These are phyloP conservation scores for Puccinia triticina DNA, from an alignment of 1,284 basidiomycete species.

Conservation along the genomic window DNA sequence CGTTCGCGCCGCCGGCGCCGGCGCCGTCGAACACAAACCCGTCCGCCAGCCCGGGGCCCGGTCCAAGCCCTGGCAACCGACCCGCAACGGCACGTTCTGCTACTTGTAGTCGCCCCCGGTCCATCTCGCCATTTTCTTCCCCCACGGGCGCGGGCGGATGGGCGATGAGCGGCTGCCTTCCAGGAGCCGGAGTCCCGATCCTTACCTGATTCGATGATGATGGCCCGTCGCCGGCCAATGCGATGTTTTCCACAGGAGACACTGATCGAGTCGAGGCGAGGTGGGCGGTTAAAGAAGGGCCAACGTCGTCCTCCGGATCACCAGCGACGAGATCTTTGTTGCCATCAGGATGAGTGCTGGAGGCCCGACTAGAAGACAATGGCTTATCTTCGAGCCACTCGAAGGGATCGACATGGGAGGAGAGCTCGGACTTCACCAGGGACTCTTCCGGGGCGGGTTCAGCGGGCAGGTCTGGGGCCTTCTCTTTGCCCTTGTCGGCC, in stretches of 20 bases:
- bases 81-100: conserved; percentile 10
- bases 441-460: background rate
- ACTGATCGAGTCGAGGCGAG: background rate
- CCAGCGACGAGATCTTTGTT: background rate
- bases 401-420: conserved; percentile 16
- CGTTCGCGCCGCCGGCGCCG: conserved; percentile 17
- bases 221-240: background rate
- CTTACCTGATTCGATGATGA: background rate
- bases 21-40: conserved; percentile 11
- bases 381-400: conserved; percentile 20
- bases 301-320: background rate
- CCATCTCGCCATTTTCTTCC: background rate
- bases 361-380: background rate
- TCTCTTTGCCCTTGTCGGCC: conserved; percentile 22
- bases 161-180: background rate
- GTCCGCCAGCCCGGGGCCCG: background rate
- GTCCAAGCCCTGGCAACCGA: conserved; percentile 3
- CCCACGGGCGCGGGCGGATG: background rate
- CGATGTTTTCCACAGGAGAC: background rate
- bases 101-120: background rate
- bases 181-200: background rate
- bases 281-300: background rate
- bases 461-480: background rate
- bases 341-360: background rate
- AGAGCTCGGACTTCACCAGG: background rate